Percentiles rank a stretch among this genome's conserved stretches.
Conservation (phyloP, 208 protist genomes). For the Acanthamoeba divionensis region DNA sequence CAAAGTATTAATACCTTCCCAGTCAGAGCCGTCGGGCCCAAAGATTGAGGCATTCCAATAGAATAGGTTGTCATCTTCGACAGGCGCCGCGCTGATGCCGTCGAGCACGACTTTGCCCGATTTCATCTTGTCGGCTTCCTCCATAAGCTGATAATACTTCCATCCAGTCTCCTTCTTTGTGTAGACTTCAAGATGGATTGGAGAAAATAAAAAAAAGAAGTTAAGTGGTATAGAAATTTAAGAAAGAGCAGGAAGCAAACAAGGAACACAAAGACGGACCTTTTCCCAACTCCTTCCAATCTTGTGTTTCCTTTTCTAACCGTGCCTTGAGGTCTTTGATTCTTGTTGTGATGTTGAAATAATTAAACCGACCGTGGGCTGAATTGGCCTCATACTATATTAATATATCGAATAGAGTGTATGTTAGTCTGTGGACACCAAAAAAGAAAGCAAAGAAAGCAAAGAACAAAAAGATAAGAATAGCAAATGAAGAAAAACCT, state of each 20-base stretch:
- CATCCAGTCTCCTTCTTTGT: conserved; percentile 57
- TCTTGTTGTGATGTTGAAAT: conserved; percentile 43
- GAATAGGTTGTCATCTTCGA: conserved; percentile 56
- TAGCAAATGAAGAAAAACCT: conserved; percentile 26
- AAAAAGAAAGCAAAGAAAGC: not conserved
- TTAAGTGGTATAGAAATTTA: not conserved
- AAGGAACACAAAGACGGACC: not conserved
- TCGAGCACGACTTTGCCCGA: conserved; percentile 44
- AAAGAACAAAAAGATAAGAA: not conserved
- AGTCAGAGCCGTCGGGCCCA: conserved; percentile 43
- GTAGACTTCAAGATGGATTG: not conserved
- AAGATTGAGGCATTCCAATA: conserved; percentile 60
- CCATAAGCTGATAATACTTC: conserved; percentile 60
- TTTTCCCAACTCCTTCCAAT: conserved; percentile 54
- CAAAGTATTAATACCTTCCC: conserved; percentile 41
- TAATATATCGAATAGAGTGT: not conserved
- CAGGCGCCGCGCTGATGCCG: conserved; percentile 46
- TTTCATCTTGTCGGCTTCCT: conserved; percentile 53
- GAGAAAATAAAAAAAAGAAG: not conserved
- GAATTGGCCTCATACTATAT: not conserved
- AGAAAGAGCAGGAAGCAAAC: not conserved
- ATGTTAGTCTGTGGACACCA: not conserved
- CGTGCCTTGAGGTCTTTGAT: conserved; percentile 44
- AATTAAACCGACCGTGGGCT: conserved; percentile 23
- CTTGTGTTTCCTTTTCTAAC: conserved; percentile 35